These are phyloP conservation scores for Xylariales sp. DNA, from an alignment of 2,329 filamentous ascomycete genomes.

Conservation along the genomic window DNA sequence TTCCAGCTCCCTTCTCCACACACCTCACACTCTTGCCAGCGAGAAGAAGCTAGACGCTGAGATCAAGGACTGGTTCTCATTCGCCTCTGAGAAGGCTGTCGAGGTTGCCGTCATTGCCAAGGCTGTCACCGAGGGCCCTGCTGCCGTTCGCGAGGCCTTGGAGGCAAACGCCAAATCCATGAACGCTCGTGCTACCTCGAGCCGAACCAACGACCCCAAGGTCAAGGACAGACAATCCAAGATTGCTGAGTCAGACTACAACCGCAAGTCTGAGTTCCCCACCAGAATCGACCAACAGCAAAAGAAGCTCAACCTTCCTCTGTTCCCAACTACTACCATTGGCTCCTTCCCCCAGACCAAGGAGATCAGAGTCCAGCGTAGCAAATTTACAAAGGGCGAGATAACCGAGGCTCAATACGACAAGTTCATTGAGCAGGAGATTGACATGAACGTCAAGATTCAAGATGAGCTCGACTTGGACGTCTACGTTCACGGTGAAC, in stretches of 20 bases:
- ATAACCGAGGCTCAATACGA: constrained; percentile 92
- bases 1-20: constrained; percentile 96
- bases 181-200: constrained; percentile 84
- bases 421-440: constrained; percentile 99
- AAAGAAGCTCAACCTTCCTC: constrained; percentile 85
- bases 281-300: constrained; percentile 82
- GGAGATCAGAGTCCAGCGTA: constrained; percentile 93
- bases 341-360: constrained; percentile 99
- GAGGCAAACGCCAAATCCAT: constrained; percentile 96
- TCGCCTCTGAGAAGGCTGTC: constrained; percentile 87
- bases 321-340: constrained; percentile 99
- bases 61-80: constrained; percentile 97
- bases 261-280: constrained; percentile 88
- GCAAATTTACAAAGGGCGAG: constrained; percentile 98
- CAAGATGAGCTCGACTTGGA: constrained; percentile 98
- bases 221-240: constrained; percentile 95
- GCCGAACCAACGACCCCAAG: constrained; percentile 92
- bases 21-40: constrained; percentile 92
- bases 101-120: constrained; percentile 94
- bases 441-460: constrained; percentile 88
- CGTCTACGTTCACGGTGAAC: constrained; percentile 97
- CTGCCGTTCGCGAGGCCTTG: constrained; percentile 78
- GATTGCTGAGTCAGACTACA: constrained; percentile 79
- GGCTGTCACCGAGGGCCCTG: constrained; percentile 90
- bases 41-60: constrained; percentile 98